phyloP scores from a whole-genome alignment of 2,329 filamentous ascomycete species.

The Exserohilum turcica region DNA sequence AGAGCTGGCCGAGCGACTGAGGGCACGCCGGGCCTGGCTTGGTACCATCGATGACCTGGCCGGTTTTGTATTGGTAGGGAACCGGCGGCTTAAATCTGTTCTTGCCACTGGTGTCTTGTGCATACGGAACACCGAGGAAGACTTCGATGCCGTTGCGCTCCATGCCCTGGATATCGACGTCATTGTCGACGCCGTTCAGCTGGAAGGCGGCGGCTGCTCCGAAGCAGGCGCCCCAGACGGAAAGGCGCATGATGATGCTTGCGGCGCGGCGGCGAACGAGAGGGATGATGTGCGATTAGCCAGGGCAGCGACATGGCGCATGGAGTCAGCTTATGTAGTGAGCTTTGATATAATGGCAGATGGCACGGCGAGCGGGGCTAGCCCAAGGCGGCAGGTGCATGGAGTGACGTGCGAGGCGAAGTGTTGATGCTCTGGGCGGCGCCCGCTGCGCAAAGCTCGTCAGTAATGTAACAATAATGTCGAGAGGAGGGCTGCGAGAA shows the following conservation, averaged over 20 bases:
- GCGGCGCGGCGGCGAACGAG: neutral
- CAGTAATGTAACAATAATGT: neutral
- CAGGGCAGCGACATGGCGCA: slow-evolving; percentile 2
- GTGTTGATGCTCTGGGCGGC: neutral
- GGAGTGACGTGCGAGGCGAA: slow-evolving; percentile 8
- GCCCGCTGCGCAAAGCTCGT: neutral
- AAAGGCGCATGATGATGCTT: slow-evolving; percentile 14
- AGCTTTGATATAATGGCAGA: neutral
- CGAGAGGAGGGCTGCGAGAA: neutral
- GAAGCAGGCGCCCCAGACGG: slow-evolving; percentile 12
- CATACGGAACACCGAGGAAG: slow-evolving; percentile 57
- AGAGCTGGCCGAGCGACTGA: slow-evolving; percentile 45
- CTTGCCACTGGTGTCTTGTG: slow-evolving; percentile 53
- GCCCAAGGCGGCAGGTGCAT: slow-evolving; percentile 10
- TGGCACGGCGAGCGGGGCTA: slow-evolving; percentile 2
- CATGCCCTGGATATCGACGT: slow-evolving; percentile 53
- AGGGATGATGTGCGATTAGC: neutral
- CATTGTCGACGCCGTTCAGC: slow-evolving; percentile 13
- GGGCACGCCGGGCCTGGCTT: slow-evolving; percentile 54
- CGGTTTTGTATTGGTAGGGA: slow-evolving; percentile 39
- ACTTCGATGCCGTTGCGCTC: slow-evolving; percentile 53
- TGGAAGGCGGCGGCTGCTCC: slow-evolving; percentile 7
- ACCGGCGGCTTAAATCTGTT: slow-evolving; percentile 56
- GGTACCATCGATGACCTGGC: slow-evolving; percentile 48
- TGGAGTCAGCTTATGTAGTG: neutral